These are phyloP conservation scores for Boletellus dicymbophilus DNA, from an alignment of 1,284 basidiomycete species.

Conservation along the genomic window DNA sequence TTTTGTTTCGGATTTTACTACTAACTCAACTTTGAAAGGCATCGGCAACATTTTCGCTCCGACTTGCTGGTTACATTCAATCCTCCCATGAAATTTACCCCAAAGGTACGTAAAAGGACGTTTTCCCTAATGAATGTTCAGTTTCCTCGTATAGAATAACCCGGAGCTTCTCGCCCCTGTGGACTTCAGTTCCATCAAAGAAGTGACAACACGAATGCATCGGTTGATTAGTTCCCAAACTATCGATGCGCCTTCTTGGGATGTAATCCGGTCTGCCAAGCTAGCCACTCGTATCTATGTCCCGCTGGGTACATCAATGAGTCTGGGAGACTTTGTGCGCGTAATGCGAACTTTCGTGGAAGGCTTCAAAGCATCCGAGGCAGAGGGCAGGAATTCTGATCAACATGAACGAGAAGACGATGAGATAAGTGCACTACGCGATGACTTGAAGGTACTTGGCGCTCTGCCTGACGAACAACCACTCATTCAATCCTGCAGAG, in stretches of 20 bases:
- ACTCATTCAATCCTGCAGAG: conserved; percentile 39
- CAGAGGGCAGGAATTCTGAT: conserved; percentile 23
- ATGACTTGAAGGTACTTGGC: conserved; percentile 62
- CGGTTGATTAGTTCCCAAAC: conserved; percentile 73
- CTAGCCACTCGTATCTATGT: conserved; percentile 79
- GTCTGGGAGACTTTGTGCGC: conserved; percentile 80
- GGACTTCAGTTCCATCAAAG: conserved; percentile 58
- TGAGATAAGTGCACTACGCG: conserved; percentile 43
- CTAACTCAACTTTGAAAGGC: conserved; percentile 34
- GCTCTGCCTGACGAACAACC: not conserved
- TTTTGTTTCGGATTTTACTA: not conserved
- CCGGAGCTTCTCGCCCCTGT: conserved; percentile 72
- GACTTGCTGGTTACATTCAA: conserved; percentile 87
- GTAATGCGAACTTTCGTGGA: conserved; percentile 73
- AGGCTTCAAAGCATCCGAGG: conserved; percentile 58
- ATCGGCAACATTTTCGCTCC: conserved; percentile 77
- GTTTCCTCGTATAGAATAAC: conserved; percentile 47
- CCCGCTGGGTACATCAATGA: conserved; percentile 80
- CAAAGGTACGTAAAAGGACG: conserved; percentile 46
- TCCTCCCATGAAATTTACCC: conserved; percentile 65
- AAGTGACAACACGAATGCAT: conserved; percentile 65
- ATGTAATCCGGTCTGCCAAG: conserved; percentile 71
- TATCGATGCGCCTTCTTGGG: conserved; percentile 83
- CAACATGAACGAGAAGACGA: conserved; percentile 28
- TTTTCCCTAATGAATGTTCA: not conserved